Conservation (phyloP, 768 basidiomycete genomes). For the Lactarius akahatsu region DNA sequence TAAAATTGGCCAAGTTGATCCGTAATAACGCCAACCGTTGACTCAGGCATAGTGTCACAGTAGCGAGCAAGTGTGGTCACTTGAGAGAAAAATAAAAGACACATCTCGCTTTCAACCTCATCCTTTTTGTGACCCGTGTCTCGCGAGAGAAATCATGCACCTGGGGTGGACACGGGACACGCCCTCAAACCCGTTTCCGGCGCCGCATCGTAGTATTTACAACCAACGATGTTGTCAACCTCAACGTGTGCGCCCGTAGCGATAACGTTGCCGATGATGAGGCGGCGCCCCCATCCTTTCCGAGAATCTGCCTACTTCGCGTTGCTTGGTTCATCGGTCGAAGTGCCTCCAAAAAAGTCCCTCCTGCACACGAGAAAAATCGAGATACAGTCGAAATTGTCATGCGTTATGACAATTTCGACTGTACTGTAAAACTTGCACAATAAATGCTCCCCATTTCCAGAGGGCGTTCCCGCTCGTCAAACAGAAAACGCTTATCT, state of each 20-base stretch:
- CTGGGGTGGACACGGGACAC: too few species aligned
- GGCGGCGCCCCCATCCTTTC: slow-evolving; percentile 50
- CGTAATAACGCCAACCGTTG: not conserved
- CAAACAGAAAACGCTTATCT: slow-evolving; percentile 71
- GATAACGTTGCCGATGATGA: slow-evolving; percentile 63
- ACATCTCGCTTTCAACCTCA: too few species aligned
- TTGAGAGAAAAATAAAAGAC: too few species aligned
- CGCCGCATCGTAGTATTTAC: slow-evolving; percentile 28
- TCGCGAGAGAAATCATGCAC: too few species aligned
- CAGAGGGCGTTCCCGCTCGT: slow-evolving; percentile 47
- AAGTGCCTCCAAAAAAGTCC: slow-evolving; percentile 52
- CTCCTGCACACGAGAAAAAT: slow-evolving; percentile 35
- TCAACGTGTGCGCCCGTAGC: slow-evolving; percentile 69
- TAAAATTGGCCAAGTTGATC: not conserved
- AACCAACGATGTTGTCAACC: slow-evolving; percentile 54
- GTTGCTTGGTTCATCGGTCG: slow-evolving; percentile 53
- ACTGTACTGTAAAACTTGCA: too few species aligned
- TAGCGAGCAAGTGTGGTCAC: too few species aligned
- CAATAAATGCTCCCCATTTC: slow-evolving; percentile 41
- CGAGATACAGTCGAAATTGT: too few species aligned
- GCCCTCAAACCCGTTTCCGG: too few species aligned
- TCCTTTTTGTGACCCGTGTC: too few species aligned
- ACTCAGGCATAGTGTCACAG: not conserved
- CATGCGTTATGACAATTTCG: too few species aligned
- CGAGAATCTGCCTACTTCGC: slow-evolving; percentile 43